These are phyloP conservation scores for Iris macrosiphon DNA, from an alignment of 106 monocot genomes.

Conservation along the genomic window DNA sequence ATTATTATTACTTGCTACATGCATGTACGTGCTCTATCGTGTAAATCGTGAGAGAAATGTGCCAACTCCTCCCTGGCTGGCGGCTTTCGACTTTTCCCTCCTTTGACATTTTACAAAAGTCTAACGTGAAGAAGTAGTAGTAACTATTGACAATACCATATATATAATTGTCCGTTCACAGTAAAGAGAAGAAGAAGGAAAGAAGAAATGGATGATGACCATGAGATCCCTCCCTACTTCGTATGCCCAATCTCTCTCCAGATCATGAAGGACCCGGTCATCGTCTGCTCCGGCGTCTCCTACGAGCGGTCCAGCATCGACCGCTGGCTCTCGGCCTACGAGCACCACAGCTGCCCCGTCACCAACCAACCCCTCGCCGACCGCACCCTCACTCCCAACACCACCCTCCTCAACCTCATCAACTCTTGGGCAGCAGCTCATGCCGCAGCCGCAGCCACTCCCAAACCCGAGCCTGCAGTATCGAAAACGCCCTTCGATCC, in stretches of 20 bases:
- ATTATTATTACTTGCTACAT: too few species aligned
- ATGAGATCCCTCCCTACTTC: slow-evolving; percentile 19
- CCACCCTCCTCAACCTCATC: slow-evolving; percentile 44
- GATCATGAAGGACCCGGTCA: slow-evolving; percentile 26
- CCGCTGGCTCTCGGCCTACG: slow-evolving; percentile 27
- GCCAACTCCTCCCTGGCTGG: background rate
- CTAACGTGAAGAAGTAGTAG: background rate
- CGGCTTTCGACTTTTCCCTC: background rate
- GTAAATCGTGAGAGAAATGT: too few species aligned
- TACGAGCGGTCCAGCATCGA: slow-evolving; percentile 28
- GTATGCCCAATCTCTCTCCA: slow-evolving; percentile 23
- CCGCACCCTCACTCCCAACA: slow-evolving; percentile 29
- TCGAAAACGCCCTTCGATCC: background rate
- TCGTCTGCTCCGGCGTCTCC: slow-evolving; percentile 21
- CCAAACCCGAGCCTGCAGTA: background rate
- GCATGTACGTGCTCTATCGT: too few species aligned
- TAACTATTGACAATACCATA: too few species aligned
- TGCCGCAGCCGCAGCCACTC: background rate
- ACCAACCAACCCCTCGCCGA: slow-evolving; percentile 32
- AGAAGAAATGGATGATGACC: too few species aligned
- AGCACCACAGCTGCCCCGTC: slow-evolving; percentile 30
- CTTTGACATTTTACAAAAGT: background rate
- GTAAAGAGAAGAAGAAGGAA: slow-evolving; percentile 3
- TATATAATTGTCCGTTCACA: too few species aligned
- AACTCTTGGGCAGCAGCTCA: slow-evolving; percentile 9